Conservation (phyloP, 129 eudicot species). For the Daucus carota region DNA sequence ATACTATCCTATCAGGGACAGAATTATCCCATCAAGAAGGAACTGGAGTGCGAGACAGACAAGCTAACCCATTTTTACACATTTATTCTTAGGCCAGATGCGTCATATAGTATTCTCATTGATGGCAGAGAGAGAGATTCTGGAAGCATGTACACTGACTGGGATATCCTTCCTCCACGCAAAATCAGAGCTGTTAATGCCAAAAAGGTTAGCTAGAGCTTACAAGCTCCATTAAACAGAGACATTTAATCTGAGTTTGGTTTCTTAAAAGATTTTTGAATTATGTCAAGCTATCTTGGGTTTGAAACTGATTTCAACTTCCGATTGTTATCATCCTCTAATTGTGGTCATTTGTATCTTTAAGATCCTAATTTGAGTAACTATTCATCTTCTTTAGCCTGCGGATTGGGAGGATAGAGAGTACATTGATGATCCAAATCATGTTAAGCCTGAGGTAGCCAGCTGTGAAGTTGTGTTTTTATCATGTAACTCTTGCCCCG, state of each 20-base stretch:
- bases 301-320: background rate
- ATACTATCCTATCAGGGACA: constrained; percentile 37
- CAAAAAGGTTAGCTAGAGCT: constrained; percentile 32
- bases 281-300: background rate
- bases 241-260: background rate
- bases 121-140: constrained; percentile 47
- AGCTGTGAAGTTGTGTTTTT: background rate
- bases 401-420: constrained; percentile 58
- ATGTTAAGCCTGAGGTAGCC: constrained; percentile 43
- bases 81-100: constrained; percentile 50
- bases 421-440: constrained; percentile 41
- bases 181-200: constrained; percentile 45
- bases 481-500: background rate
- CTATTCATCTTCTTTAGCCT: constrained; percentile 23
- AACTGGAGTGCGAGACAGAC: constrained; percentile 37
- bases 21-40: constrained; percentile 33
- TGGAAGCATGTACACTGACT: constrained; percentile 55
- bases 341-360: background rate
- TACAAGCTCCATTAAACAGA: background rate
- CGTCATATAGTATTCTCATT: constrained; percentile 40
- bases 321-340: background rate
- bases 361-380: background rate
- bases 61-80: constrained; percentile 51
- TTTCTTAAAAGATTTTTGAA: background rate
- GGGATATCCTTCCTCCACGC: constrained; percentile 49